Evolutionary conservation across 139 green algal genomes (phyloP).

Genomic region (Chlamydomonas applanata): DNA sequence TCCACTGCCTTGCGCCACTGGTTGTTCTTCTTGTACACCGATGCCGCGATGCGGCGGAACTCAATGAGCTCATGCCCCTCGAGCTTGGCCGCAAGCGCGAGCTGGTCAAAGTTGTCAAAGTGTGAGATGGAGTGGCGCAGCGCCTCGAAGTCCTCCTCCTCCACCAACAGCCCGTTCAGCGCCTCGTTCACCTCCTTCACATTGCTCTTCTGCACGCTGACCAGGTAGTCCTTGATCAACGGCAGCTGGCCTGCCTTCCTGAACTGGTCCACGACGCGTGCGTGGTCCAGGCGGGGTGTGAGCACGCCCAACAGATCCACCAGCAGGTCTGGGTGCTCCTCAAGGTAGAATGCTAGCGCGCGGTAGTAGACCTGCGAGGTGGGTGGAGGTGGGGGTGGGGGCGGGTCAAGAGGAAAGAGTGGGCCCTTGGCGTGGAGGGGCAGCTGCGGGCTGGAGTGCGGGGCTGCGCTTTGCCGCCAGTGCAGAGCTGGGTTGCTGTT

Average conservation of each 20-base stretch:
- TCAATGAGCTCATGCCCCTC: constrained; percentile 97
- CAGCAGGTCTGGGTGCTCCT: constrained; percentile 94
- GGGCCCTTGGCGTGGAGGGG: no score
- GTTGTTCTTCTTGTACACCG: constrained; percentile 90
- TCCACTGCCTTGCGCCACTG: constrained; percentile 84
- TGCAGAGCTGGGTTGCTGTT: neutral
- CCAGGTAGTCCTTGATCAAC: constrained; percentile 96
- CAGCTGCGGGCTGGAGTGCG: no score
- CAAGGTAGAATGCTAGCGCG: constrained; percentile 94
- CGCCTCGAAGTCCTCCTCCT: constrained; percentile 93
- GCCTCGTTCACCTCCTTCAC: constrained; percentile 77
- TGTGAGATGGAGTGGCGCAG: constrained; percentile 81
- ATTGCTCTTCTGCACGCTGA: constrained; percentile 87
- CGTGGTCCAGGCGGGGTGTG: constrained; percentile 89
- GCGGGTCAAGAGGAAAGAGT: no score
- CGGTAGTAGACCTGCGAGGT: constrained; percentile 97
- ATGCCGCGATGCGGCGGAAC: constrained; percentile 87
- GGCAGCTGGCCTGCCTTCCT: constrained; percentile 79
- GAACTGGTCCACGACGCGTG: constrained; percentile 92
- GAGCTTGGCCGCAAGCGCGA: constrained; percentile 55
- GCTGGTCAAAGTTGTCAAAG: constrained; percentile 98
- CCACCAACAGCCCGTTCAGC: constrained; percentile 93
- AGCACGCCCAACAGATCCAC: constrained; percentile 92
- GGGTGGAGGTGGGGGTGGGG: no score
- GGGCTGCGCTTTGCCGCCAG: neutral